Base-by-base conservation (phyloP, 2,329 filamentous ascomycete species). In the Coniochaeta hoffmannii region DNA sequence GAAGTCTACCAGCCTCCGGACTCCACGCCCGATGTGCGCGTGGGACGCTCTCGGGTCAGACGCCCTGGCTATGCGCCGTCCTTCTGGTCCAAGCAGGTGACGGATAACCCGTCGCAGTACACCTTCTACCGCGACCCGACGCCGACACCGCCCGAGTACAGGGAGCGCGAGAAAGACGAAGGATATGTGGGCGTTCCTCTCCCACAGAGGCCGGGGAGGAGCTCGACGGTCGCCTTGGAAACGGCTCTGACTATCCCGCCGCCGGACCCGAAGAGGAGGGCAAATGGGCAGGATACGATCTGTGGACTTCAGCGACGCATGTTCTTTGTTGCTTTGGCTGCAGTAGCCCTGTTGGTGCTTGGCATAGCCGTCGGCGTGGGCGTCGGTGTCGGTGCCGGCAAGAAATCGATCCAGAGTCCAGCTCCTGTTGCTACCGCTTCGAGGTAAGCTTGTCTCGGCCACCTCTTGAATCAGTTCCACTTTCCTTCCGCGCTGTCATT, bases 101-200 rank as follows among this genome's bases (percentile, higher is more conserved):
- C 60, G 34, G 53, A 60, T 38, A 63, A 64, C n/a, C 58, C 62
- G 22, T 62, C 62, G 1, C 63, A 67, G 24, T 71, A 66, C 57
- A 75, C 72, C 0, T 75, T 75, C 35, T 73, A 71, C 60, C 69
- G 71, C 17, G 72, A 74, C 54, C 62, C 60, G 12, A 72, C 72
- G n/a, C 71, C 71, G 12, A 64, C 71, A 12, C 69, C 68, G 2
- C 59, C 55, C 32, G 63, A 59, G 11, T 54, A 59, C 53, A 52
- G 56, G 11, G 50, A 56, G 9, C 50, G 56, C 12, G 61, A 62
- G 57, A 59, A 61, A 55, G 51, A 44, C n/a, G 52, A 41, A 15
- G 58, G 35, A 14, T 56, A 63, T 64, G 56, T 61, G 53, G 41
- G 22, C 41, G 26, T 19, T n/a, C 53, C 54, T 53, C 52, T 32